phyloP scores from a whole-genome alignment of 169 alveolate genomes.

The Plasmodium gallinaceum region DNA sequence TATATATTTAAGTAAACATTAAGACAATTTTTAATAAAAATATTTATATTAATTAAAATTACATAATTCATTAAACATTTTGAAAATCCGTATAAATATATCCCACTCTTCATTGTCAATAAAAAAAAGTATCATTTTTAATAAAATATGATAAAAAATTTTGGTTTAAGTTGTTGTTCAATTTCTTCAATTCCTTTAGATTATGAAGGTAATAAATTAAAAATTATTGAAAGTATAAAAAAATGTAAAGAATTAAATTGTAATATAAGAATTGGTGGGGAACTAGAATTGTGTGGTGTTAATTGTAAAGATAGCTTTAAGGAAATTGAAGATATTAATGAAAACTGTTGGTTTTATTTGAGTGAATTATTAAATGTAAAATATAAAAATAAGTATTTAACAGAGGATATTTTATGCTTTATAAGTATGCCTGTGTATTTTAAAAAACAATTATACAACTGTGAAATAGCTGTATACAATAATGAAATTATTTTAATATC shows the following conservation, averaged over 20 bases:
- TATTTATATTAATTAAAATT: neutral
- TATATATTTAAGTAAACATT: too few relatives aligned
- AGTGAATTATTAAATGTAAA: slow-evolving; percentile 53
- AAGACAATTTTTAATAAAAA: neutral
- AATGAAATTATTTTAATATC: slow-evolving; percentile 52
- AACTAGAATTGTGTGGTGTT: slow-evolving; percentile 69
- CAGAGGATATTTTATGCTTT: slow-evolving; percentile 55
- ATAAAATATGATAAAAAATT: neutral
- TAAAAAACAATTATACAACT: slow-evolving; percentile 36
- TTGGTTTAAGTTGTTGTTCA: slow-evolving; percentile 74
- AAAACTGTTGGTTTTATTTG: slow-evolving; percentile 60
- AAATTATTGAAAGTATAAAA: slow-evolving; percentile 68
- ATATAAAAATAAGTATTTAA: slow-evolving; percentile 9
- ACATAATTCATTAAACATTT: too few relatives aligned
- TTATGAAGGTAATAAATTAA: slow-evolving; percentile 50
- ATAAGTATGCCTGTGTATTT: slow-evolving; percentile 77
- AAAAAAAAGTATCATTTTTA: neutral
- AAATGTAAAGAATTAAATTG: slow-evolving; percentile 59
- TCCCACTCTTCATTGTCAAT: too few relatives aligned
- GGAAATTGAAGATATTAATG: slow-evolving; percentile 69
- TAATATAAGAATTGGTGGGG: slow-evolving; percentile 64
- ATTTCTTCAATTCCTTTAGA: slow-evolving; percentile 52
- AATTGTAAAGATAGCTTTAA: slow-evolving; percentile 67
- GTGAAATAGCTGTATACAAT: slow-evolving; percentile 49
- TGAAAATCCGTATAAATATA: too few relatives aligned